Base-by-base conservation (phyloP, 805 yeast species). In the Saccharomycopsis malanga region DNA sequence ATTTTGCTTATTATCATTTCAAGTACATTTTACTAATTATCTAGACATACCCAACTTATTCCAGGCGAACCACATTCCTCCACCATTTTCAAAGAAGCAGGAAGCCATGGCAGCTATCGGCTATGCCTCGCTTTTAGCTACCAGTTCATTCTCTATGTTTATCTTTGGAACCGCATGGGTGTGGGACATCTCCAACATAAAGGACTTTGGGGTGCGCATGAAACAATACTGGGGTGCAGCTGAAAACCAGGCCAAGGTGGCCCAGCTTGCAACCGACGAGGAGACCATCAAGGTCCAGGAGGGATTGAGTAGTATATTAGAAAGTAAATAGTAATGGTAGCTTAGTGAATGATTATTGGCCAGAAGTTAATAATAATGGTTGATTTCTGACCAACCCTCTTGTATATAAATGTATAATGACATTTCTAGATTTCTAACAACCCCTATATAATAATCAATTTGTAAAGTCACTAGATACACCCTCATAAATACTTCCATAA, bases 71-170 rank as follows among this genome's bases (percentile, higher is more conserved):
- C 91, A 87, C 57, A 74, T 77, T 48, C 94, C 94, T 2, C 96
- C 96, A 4, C 71, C 79, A n/a, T 83, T 81, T 58, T 81, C 84
- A 25, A 80, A 85, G 60, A 79, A 85, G 52, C 76, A 78, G 46
- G 96, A 88, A 61, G 96, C 96, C 1, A 76, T 87, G 29, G 78
- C 80, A 35, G 96, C 96, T 0, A 87, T 89, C 2, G 77, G 82
- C 0, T 81, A 85, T 35, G 94, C 96, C 1, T 77, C 95, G 0
- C 64, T 83, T 40, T 66, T 89, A 15, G 85, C 96, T 2, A 72
- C 80, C 0, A 74, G 87, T 1, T 76, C 87, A 0, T 74, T 83
- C 56, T 74, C 86, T 1, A 85, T 86, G 87, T 64, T 77, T 3
- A 68, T 80, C 1, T 75, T 85, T 34, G 94, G 95, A 2, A 70